Evolutionary conservation across 345 rosid species (phyloP).

Genomic region (Adansonia digitata): DNA sequence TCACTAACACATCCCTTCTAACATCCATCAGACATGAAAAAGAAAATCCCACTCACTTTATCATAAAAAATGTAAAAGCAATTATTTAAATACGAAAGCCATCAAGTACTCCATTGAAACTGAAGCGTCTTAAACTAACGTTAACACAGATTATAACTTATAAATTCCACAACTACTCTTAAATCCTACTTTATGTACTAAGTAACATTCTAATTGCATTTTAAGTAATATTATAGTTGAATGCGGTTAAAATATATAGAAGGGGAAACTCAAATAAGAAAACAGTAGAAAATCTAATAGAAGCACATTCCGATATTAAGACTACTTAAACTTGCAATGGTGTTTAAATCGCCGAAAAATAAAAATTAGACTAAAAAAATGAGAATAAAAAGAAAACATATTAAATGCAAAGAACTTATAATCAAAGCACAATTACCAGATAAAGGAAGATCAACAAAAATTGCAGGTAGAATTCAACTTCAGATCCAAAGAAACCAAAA

Average conservation of each 20-base stretch:
- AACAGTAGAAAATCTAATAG: neutral
- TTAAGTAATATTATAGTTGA: neutral
- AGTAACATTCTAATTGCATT: neutral
- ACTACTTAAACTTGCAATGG: neutral
- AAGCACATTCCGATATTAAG: neutral
- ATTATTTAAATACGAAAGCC: neutral
- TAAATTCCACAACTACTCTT: neutral
- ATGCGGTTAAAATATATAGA: neutral
- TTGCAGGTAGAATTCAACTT: neutral
- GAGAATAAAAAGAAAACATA: neutral
- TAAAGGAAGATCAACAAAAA: neutral
- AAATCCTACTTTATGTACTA: neutral
- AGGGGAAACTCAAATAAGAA: slow-evolving; percentile 39
- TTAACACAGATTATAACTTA: neutral
- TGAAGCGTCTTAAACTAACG: neutral
- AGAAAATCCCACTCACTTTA: neutral
- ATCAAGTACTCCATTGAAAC: neutral
- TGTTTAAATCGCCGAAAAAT: neutral
- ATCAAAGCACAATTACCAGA: neutral
- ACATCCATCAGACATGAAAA: neutral
- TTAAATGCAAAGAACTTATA: neutral
- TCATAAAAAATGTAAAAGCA: neutral
- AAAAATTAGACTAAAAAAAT: neutral
- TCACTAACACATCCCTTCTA: neutral
- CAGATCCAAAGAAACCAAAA: neutral